Base-by-base conservation (phyloP, 768 basidiomycete species). In the Coprinopsis strossmayeri region DNA sequence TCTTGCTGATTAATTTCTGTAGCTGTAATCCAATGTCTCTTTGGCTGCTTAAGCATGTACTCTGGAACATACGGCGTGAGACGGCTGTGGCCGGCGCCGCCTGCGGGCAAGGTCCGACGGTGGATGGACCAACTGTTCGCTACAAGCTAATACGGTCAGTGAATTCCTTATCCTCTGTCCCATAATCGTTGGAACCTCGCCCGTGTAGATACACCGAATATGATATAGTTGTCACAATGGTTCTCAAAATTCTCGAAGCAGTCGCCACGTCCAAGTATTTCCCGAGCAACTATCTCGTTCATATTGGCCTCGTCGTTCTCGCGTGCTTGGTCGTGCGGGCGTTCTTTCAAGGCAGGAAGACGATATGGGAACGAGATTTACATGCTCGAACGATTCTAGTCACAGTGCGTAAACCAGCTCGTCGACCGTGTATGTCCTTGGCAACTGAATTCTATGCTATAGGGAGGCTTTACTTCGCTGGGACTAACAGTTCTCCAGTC, bases 391-490 rank as follows among this genome's bases (percentile, higher is more conserved):
- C 77, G 2, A 69, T 91, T 20, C 63, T 92, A 7, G 64, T 91
- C 7, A 91, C 89, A 18, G 88, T 84, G 57, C 50, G 78, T 66
- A n/a, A n/a, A n/a, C n/a, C n/a, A 34, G 3, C 39, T 24, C 30
- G 17, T 47, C 34, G 9, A 45, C 41, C 32, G 35, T 38, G 13
- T 45, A 20, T 18, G 25, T 34, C 20, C 28, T 49, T 51, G 53
- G 38, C 49, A 41, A 43, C 20, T 15, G 41, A 27, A 32, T 27
- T 26, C 39, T 50, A 35, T 28, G 32, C 20, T 46, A 18, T 53
- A 89, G 87, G 88, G 88, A 30, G 86, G 72, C 0, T 87, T 91
- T 55, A 84, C 86, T 2, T 79, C 88, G 1, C 62, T 82, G 5
- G 88, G 89, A 2, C 61, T 90, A 9, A 84, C 81, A 0, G 58